phyloP scores from a whole-genome alignment of 2,329 filamentous ascomycete genomes.

The Pyrenophora seminiperda region DNA sequence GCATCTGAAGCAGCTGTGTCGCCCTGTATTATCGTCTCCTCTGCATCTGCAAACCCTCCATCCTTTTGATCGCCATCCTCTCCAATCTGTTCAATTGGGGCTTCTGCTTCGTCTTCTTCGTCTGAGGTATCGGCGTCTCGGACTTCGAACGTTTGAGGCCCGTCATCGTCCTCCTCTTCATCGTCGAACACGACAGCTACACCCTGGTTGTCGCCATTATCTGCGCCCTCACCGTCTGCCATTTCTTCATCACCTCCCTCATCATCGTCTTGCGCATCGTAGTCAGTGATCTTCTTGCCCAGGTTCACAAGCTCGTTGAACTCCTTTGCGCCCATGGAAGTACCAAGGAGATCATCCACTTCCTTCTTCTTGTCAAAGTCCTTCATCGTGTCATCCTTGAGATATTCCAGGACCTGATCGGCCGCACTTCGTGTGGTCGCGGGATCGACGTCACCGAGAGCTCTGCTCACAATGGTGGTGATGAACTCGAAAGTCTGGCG shows the following conservation, averaged over 20 bases:
- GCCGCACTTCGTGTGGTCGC: constrained; percentile 92
- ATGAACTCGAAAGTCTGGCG: constrained; percentile 94
- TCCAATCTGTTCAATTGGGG: constrained; percentile 64
- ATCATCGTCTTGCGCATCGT: constrained; percentile 94
- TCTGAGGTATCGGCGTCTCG: constrained; percentile 84
- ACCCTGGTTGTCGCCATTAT: constrained; percentile 86
- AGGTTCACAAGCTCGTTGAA: constrained; percentile 97
- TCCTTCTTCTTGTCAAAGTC: constrained; percentile 99
- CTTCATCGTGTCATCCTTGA: constrained; percentile 95
- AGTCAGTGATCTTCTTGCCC: constrained; percentile 98
- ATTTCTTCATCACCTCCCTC: constrained; percentile 72
- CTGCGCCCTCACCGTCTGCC: constrained; percentile 66
- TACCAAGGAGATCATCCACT: constrained; percentile 90
- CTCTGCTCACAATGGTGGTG: constrained; percentile 83
- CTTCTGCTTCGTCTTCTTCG: constrained; percentile 69
- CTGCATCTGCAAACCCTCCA: constrained; percentile 61
- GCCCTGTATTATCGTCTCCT: constrained; percentile 84
- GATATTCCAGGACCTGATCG: constrained; percentile 84
- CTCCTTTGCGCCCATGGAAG: constrained; percentile 79
- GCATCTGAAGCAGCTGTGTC: constrained; percentile 54
- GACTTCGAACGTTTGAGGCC: constrained; percentile 79
- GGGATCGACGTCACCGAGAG: constrained; percentile 89
- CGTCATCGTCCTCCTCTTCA: constrained; percentile 78
- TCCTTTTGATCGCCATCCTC: constrained; percentile 57
- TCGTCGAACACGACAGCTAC: constrained; percentile 97